Percentiles rank a stretch among this genome's conserved stretches.
phyloP scores from a whole-genome alignment of 768 basidiomycete species.

The Lentinula lateritia region DNA sequence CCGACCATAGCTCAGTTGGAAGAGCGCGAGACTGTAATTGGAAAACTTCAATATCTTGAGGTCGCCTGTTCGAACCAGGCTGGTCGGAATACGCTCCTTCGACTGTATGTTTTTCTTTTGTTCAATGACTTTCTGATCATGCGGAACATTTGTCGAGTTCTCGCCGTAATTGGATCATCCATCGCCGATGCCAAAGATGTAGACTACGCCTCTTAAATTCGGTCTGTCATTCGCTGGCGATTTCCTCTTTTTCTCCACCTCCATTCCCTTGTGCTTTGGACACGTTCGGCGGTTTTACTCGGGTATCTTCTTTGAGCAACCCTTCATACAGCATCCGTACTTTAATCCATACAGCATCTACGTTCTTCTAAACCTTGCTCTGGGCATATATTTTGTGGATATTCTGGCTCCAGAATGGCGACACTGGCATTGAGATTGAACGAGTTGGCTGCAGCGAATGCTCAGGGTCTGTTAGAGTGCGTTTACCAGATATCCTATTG shows the following conservation, averaged over 20 bases:
- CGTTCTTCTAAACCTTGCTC: background rate
- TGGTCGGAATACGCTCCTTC: too few relatives aligned
- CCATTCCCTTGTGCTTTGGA: constrained; percentile 14
- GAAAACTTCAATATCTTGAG: too few relatives aligned
- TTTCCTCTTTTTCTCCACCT: background rate
- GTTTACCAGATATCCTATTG: constrained; percentile 14
- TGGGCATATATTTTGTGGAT: background rate
- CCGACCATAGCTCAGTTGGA: too few relatives aligned
- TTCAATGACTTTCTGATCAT: too few relatives aligned
- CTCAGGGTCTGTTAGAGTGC: constrained; percentile 61
- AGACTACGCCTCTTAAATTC: background rate
- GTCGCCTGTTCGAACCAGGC: too few relatives aligned
- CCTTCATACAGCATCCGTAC: background rate
- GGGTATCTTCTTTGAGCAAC: background rate
- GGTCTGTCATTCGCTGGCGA: background rate
- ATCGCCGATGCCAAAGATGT: background rate
- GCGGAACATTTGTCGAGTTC: too few relatives aligned
- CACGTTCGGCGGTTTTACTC: constrained; percentile 4
- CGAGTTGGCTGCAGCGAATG: constrained; percentile 63
- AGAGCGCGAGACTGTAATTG: too few relatives aligned
- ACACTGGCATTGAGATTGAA: constrained; percentile 58
- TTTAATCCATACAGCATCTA: background rate
- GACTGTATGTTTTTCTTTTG: too few relatives aligned
- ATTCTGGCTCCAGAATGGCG: background rate
- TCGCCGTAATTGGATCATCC: background rate